Conservation (phyloP, 345 rosid species). For the Physaria fendleri region DNA sequence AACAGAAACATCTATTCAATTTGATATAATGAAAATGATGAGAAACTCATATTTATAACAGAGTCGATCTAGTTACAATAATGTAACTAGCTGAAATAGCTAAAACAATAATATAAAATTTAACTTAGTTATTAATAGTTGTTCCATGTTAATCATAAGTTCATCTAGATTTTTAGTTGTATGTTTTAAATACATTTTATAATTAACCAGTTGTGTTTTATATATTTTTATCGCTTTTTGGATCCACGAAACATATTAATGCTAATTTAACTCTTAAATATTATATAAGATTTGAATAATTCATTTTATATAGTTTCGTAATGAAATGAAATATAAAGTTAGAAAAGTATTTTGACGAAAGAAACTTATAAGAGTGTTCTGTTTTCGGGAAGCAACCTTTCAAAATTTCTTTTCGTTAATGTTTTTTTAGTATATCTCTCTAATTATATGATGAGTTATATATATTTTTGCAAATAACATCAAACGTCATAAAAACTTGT, state of each 20-base stretch:
- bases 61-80: too few species aligned
- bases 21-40: too few species aligned
- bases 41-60: too few species aligned
- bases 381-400: constrained; percentile 9
- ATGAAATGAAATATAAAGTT: neutral
- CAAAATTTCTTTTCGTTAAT: neutral
- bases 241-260: too few species aligned
- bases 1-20: neutral
- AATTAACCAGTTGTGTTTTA: too few species aligned
- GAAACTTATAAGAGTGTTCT: neutral
- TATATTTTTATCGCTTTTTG: too few species aligned
- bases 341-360: neutral
- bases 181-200: too few species aligned
- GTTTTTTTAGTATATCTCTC: too few species aligned
- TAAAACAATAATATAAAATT: too few species aligned
- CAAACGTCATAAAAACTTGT: neutral
- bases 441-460: neutral
- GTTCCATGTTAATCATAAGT: neutral
- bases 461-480: neutral
- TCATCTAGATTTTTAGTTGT: too few species aligned
- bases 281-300: neutral
- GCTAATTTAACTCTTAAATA: neutral
- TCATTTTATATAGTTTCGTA: neutral
- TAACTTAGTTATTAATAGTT: too few species aligned
- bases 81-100: too few species aligned